Evolutionary conservation across 2,329 filamentous ascomycete genomes (phyloP).

Genomic region (Colletotrichum magnum): DNA sequence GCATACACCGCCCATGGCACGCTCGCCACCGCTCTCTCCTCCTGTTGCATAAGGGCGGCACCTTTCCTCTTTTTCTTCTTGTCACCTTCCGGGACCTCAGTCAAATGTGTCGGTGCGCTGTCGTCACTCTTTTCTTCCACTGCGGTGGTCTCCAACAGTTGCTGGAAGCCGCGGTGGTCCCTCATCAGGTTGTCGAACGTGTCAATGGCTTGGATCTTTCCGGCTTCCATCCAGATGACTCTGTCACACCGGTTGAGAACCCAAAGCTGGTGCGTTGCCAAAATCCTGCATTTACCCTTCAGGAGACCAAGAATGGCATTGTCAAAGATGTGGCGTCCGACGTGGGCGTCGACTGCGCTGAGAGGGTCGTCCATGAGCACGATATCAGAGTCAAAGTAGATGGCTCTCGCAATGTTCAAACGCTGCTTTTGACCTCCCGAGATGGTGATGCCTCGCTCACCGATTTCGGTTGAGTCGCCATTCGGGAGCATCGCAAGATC

Average conservation of each 20-base stretch:
- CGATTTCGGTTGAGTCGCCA: conserved; percentile 92
- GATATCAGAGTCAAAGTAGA: conserved; percentile 78
- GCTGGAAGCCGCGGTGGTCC: conserved; percentile 82
- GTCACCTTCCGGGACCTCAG: conserved; percentile 57
- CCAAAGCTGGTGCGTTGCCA: conserved; percentile 96
- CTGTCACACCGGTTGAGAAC: conserved; percentile 92
- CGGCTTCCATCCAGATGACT: conserved; percentile 93
- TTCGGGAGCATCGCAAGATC: conserved; percentile 95
- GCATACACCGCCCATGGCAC: conserved; percentile 86
- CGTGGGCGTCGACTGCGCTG: conserved; percentile 78
- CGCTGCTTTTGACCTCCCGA: conserved; percentile 97
- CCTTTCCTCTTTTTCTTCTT: conserved; percentile 72
- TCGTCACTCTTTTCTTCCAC: conserved; percentile 75
- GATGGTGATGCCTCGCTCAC: conserved; percentile 94
- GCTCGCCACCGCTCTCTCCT: conserved; percentile 79
- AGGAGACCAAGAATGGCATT: conserved; percentile 92
- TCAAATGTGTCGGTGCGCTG: conserved; percentile 55
- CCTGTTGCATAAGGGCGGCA: conserved; percentile 78
- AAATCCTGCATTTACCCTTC: conserved; percentile 88
- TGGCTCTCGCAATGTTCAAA: conserved; percentile 89
- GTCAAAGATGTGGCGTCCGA: conserved; percentile 87
- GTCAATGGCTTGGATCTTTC: conserved; percentile 86
- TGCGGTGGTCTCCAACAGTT: conserved; percentile 88
- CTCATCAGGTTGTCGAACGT: conserved; percentile 92
- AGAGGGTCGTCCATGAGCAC: conserved; percentile 79